Conservation (phyloP, 805 yeast species). For the Ogataea glucozyma region DNA sequence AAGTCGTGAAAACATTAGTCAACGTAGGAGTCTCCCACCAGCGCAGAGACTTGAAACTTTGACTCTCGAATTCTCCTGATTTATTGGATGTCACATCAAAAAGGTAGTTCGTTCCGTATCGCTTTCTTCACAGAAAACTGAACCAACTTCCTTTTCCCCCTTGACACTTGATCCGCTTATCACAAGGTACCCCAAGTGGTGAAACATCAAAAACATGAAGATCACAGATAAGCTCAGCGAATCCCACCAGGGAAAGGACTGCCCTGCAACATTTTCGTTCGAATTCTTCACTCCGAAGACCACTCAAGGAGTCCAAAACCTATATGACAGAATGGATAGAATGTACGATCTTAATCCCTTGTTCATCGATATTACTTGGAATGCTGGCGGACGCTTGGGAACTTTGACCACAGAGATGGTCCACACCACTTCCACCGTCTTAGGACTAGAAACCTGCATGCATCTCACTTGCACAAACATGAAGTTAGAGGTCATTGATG, state of each 20-base stretch:
- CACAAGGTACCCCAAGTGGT: neutral
- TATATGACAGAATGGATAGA: slow-evolving; percentile 96
- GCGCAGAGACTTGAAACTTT: too few relatives aligned
- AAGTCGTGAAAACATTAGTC: too few relatives aligned
- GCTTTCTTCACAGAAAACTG: too few relatives aligned
- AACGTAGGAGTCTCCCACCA: too few relatives aligned
- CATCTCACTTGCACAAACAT: slow-evolving; percentile 96
- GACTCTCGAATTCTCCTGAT: too few relatives aligned
- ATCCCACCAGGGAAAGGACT: slow-evolving; percentile 36
- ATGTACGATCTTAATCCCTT: slow-evolving; percentile 92
- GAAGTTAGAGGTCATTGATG: slow-evolving; percentile 77
- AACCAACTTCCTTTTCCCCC: neutral
- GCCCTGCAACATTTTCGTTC: slow-evolving; percentile 79
- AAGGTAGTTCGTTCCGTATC: too few relatives aligned
- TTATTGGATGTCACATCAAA: too few relatives aligned
- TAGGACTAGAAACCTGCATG: slow-evolving; percentile 96
- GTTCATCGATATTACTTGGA: slow-evolving; percentile 97
- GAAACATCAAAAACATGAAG: slow-evolving; percentile 36
- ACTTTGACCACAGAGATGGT: slow-evolving; percentile 89
- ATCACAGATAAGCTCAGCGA: slow-evolving; percentile 45
- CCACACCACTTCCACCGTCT: slow-evolving; percentile 81
- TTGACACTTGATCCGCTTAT: neutral
- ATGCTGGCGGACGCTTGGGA: slow-evolving; percentile 91
- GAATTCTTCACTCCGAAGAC: slow-evolving; percentile 98
- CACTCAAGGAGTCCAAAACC: slow-evolving; percentile 91